Conservation (phyloP, 768 basidiomycete genomes). For the Auricularia cornea region DNA sequence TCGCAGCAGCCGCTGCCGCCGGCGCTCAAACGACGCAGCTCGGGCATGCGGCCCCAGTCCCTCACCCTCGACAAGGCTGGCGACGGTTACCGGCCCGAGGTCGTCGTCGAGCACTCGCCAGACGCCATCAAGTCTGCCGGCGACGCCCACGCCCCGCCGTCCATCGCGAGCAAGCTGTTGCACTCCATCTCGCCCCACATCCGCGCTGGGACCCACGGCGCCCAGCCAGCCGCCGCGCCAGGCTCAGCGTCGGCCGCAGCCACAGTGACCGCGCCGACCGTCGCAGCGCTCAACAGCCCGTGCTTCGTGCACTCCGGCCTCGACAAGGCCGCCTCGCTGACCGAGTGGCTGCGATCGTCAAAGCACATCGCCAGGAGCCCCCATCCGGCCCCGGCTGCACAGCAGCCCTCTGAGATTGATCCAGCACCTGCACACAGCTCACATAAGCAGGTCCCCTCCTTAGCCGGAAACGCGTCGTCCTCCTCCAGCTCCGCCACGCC, state of each 20-base stretch:
- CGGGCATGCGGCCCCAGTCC: slow-evolving; percentile 3
- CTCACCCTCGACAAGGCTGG: slow-evolving; percentile 6
- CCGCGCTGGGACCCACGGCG: not conserved
- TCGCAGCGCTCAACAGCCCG: slow-evolving; percentile 51
- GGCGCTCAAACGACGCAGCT: slow-evolving; percentile 10
- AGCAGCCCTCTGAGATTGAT: slow-evolving; percentile 10
- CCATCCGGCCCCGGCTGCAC: not conserved
- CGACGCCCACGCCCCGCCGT: not conserved
- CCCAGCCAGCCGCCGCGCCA: not conserved
- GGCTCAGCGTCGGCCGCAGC: not conserved
- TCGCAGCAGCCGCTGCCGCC: slow-evolving; percentile 27
- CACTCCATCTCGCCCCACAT: not conserved
- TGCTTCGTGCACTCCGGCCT: slow-evolving; percentile 93
- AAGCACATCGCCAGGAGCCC: slow-evolving; percentile 27
- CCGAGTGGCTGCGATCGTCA: slow-evolving; percentile 54
- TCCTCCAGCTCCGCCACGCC: slow-evolving; percentile 15
- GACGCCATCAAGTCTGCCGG: not conserved
- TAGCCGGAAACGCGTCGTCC: slow-evolving; percentile 8
- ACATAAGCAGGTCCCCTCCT: slow-evolving; percentile 6
- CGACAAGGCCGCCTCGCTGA: slow-evolving; percentile 69
- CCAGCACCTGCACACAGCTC: slow-evolving; percentile 11
- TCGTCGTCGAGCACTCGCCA: slow-evolving; percentile 4
- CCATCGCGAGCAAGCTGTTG: not conserved
- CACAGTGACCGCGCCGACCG: not conserved
- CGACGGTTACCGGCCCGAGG: slow-evolving; percentile 6